These are phyloP conservation scores for Lactarius sp. DNA, from an alignment of 768 basidiomycete genomes.

Conservation along the genomic window DNA sequence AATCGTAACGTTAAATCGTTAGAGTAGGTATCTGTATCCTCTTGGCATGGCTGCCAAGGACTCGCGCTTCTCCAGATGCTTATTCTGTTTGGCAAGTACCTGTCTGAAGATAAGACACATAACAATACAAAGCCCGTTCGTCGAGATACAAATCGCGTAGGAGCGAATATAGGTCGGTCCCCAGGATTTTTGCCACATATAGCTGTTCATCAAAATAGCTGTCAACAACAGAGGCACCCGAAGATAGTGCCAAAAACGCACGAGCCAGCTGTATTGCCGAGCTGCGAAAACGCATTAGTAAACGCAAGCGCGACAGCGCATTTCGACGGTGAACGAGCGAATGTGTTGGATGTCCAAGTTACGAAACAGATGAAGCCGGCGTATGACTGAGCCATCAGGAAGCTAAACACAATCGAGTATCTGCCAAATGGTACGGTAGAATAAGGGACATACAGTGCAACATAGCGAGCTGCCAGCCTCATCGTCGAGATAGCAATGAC, in stretches of 20 bases:
- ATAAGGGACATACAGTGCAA: slow-evolving; percentile 47
- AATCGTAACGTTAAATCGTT: no score
- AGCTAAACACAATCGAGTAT: slow-evolving; percentile 38
- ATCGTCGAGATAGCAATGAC: slow-evolving; percentile 59
- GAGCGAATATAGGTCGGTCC: slow-evolving; percentile 66
- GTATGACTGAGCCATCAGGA: slow-evolving; percentile 73
- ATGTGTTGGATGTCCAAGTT: slow-evolving; percentile 49
- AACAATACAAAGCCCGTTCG: slow-evolving; percentile 40
- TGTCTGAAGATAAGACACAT: slow-evolving; percentile 36
- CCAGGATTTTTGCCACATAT: slow-evolving; percentile 65
- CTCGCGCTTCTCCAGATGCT: slow-evolving; percentile 37
- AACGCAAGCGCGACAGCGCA: slow-evolving; percentile 82
- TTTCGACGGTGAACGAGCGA: slow-evolving; percentile 82
- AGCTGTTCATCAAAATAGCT: slow-evolving; percentile 34
- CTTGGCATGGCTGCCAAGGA: slow-evolving; percentile 35
- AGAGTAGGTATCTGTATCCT: slow-evolving; percentile 48
- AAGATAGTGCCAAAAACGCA: slow-evolving; percentile 38
- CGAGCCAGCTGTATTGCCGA: slow-evolving; percentile 82
- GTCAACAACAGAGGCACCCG: slow-evolving; percentile 3
- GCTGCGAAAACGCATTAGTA: slow-evolving; percentile 74
- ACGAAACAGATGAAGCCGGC: slow-evolving; percentile 64
- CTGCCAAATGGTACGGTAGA: background rate
- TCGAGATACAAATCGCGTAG: slow-evolving; percentile 67
- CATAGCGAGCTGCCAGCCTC: slow-evolving; percentile 57
- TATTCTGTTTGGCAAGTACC: slow-evolving; percentile 32